Percentiles rank a stretch among this genome's conserved stretches.
Evolutionary conservation across 139 green algal genomes (phyloP).

Genomic region (Ettlia oleoabundans): DNA sequence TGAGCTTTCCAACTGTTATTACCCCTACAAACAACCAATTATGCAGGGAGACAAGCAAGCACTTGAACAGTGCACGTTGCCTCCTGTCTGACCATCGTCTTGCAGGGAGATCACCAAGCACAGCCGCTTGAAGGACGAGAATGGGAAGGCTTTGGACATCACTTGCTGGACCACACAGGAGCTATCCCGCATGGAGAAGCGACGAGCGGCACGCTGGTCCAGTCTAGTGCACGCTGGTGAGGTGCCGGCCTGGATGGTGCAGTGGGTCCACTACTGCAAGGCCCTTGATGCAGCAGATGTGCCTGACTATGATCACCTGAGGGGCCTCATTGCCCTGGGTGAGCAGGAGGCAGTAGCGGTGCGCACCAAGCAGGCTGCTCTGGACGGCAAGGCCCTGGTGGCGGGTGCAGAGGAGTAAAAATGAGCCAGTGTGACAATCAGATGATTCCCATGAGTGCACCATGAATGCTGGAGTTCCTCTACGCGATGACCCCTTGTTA

Average conservation of each 20-base stretch:
- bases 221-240: background rate
- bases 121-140: background rate
- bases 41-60: too few relatives aligned
- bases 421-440: too few relatives aligned
- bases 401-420: background rate
- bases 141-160: background rate
- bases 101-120: conserved; percentile 14
- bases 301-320: conserved; percentile 17
- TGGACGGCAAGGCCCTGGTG: background rate
- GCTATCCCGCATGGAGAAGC: background rate
- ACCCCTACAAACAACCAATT: too few relatives aligned
- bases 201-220: background rate
- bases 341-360: background rate
- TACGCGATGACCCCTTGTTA: too few relatives aligned
- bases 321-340: background rate
- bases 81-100: too few relatives aligned
- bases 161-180: background rate
- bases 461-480: too few relatives aligned
- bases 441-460: too few relatives aligned
- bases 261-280: conserved; percentile 1
- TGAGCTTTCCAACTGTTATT: too few relatives aligned
- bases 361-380: background rate
- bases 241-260: conserved; percentile 11
- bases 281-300: background rate
- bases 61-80: too few relatives aligned